These are phyloP conservation scores for Geosmithia morbida DNA, from an alignment of 2,329 filamentous ascomycete genomes.

Conservation along the genomic window DNA sequence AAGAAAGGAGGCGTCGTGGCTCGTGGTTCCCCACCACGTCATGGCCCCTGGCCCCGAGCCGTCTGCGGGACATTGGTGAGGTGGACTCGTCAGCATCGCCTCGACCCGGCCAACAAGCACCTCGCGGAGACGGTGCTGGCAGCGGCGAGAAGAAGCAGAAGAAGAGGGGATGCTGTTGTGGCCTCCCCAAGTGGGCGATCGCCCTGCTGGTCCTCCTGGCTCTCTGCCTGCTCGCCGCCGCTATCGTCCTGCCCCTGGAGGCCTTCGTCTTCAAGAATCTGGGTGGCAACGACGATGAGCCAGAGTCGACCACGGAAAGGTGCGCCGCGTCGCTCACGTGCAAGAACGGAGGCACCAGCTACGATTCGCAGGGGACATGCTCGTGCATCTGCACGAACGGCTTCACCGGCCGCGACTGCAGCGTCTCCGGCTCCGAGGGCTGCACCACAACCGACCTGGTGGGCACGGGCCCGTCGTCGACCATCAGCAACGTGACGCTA, in stretches of 20 bases:
- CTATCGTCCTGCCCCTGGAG: conserved; percentile 63
- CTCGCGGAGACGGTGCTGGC: conserved; percentile 7
- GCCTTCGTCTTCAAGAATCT: conserved; percentile 45
- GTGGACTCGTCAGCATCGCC: conserved; percentile 1
- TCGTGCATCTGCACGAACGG: conserved; percentile 82
- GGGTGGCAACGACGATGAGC: conserved; percentile 11
- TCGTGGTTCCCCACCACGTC: conserved; percentile 28
- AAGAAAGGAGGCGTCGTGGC: conserved; percentile 26
- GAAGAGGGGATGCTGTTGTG: conserved; percentile 56
- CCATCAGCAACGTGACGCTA: conserved; percentile 56
- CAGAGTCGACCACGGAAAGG: conserved; percentile 10
- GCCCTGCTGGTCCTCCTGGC: conserved; percentile 49
- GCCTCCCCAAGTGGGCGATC: conserved; percentile 69
- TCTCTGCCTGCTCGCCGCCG: conserved; percentile 61
- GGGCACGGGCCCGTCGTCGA: conserved; percentile 21
- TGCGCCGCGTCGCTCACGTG: conserved; percentile 54
- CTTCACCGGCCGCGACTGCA: conserved; percentile 52
- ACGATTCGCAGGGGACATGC: conserved; percentile 54
- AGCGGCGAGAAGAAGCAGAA: conserved; percentile 12
- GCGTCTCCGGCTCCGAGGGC: conserved; percentile 27
- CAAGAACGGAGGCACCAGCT: conserved; percentile 66
- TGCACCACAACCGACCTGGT: conserved; percentile 36
- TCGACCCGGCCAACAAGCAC: neutral
- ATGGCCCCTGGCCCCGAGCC: conserved; percentile 30
- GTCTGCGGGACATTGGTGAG: neutral